Evolutionary conservation across 345 rosid species (phyloP), one percentile per base, ranked within the genome.

Genomic region (Schrenkiella parvula): DNA sequence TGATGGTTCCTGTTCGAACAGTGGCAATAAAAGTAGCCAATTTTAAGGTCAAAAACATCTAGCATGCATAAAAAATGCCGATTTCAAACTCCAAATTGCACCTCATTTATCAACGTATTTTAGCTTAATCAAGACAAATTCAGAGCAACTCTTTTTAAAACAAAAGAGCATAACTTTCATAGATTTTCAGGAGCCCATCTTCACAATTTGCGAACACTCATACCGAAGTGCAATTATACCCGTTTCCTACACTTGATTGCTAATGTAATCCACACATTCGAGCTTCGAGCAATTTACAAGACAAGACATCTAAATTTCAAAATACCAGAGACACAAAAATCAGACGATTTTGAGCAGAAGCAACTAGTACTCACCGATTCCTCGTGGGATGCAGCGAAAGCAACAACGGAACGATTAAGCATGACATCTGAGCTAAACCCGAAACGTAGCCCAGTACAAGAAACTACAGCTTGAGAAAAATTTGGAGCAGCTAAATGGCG

Each of bases 311-410:
- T 4, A 5, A 55, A 26, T 6, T 43, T 6, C 18, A 56, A 5
- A 50, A 61, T 4, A 18, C 2, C 10, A 4, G 31, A 54, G 31
- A 54, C 10, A 62, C 0, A 44, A 29, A 69, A 38, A 62, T 7
- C 8, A 3, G 2, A 47, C 47, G 10, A 15, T 10, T 28, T 70
- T 37, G 47, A 64, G 46, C 64, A 67, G 0, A 35, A 28, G n/a
- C 46, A 34, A 66, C 50, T 12, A 50, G 55, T 51, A 25, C 84
- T 75, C 72, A 87, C 92, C 51, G 91, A 81, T 8, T 88, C 90
- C 56, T 88, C 89, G 57, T 79, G 88, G 17, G 97, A 82, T 6
- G 92, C 87, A 54, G 97, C 83, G 53, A 69, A 83, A 47, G 80
- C 81, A 14, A 82, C 73, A 61, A 68, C 69, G 62, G 80, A 76